A percentile compares a stretch with the other conserved stretches of the same genome.
These are phyloP conservation scores for Mycena belliarum DNA, from an alignment of 768 basidiomycete species.

Conservation along the genomic window DNA sequence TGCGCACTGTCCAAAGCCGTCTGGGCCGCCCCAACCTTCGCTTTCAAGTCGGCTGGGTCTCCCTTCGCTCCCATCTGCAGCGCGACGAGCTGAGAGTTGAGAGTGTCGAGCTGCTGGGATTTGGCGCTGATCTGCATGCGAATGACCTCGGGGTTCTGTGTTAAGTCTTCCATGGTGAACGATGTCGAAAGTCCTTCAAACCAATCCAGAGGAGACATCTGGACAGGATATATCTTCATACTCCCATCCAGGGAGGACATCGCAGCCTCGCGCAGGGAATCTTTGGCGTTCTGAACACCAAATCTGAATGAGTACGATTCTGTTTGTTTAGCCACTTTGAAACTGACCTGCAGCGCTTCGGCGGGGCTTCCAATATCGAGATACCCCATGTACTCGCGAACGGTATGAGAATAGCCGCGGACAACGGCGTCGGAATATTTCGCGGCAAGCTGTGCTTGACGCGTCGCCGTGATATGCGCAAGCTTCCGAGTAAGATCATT, in stretches of 20 bases:
- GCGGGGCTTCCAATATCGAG: conserved; percentile 26
- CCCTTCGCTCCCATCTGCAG: conserved; percentile 20
- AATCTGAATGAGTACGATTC: not conserved
- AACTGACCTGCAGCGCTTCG: conserved; percentile 25
- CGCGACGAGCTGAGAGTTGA: conserved; percentile 24
- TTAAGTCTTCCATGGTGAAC: conserved; percentile 31
- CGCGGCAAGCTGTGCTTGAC: conserved; percentile 27
- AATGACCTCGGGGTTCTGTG: conserved; percentile 26
- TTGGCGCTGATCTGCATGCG: conserved; percentile 26
- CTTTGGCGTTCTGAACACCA: conserved; percentile 26
- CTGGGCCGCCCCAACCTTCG: conserved; percentile 23
- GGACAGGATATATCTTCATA: conserved; percentile 29
- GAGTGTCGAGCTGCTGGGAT: conserved; percentile 26
- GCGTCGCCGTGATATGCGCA: conserved; percentile 28
- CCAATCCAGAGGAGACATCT: conserved; percentile 31
- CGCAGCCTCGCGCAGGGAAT: conserved; percentile 29
- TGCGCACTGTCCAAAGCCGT: conserved; percentile 15
- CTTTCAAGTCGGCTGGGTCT: conserved; percentile 20
- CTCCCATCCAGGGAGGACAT: conserved; percentile 28
- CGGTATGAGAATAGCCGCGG: conserved; percentile 29
- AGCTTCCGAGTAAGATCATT: conserved; percentile 27
- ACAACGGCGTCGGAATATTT: conserved; percentile 32
- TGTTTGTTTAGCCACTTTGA: too few relatives aligned
- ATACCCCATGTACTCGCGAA: conserved; percentile 30
- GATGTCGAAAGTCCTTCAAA: conserved; percentile 29